A percentile compares a stretch with the other conserved stretches of the same genome.
phyloP scores from a whole-genome alignment of 352 stramenopile genomes.

The Phytophthora podocarpi region DNA sequence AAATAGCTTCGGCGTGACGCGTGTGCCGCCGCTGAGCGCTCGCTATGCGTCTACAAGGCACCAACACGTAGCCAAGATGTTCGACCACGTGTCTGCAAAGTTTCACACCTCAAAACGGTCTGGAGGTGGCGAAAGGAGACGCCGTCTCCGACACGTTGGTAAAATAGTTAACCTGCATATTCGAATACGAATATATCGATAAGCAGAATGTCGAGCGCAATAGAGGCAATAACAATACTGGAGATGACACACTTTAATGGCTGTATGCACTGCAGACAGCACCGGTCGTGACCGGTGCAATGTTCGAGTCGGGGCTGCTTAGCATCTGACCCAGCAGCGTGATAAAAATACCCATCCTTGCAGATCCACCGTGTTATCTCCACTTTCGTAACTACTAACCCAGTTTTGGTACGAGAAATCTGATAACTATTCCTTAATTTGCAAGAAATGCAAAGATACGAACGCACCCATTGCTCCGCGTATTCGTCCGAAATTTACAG shows the following conservation, averaged over 20 bases:
- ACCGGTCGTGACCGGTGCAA: background rate
- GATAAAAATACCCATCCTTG: constrained; percentile 33
- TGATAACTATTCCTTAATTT: constrained; percentile 4
- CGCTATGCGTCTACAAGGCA: background rate
- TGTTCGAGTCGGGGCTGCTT: background rate
- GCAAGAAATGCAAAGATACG: background rate
- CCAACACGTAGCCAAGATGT: constrained; percentile 3
- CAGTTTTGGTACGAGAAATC: constrained; percentile 1
- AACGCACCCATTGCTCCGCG: background rate
- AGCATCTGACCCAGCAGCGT: constrained; percentile 10
- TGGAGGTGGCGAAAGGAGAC: background rate
- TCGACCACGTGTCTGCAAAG: background rate
- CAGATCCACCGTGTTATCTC: constrained; percentile 9
- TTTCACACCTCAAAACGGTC: background rate
- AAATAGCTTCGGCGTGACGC: constrained; percentile 46
- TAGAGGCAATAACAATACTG: background rate
- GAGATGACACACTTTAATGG: background rate
- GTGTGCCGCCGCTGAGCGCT: background rate
- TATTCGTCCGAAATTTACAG: constrained; percentile 2
- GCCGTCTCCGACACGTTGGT: background rate
- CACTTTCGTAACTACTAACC: constrained; percentile 16
- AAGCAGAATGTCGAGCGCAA: background rate
- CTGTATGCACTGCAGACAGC: background rate
- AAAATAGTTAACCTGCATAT: constrained; percentile 10
- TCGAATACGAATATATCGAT: constrained; percentile 26